phyloP scores from a whole-genome alignment of 345 rosid species.

The Euphorbia tirucalli region DNA sequence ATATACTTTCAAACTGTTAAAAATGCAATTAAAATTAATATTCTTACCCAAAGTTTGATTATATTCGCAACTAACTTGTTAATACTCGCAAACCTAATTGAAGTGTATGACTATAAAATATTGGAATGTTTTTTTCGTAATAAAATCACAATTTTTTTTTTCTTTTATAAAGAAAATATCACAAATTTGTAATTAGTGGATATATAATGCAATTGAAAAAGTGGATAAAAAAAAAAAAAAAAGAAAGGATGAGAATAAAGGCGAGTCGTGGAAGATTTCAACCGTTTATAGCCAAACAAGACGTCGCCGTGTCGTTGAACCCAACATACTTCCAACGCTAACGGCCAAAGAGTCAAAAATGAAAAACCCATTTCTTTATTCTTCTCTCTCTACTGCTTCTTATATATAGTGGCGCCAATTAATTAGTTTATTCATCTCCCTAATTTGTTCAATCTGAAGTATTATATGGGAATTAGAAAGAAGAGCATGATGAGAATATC shows the following conservation, averaged over 20 bases:
- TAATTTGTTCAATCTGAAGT: not conserved
- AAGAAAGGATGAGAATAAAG: not conserved
- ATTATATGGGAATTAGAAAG: not conserved
- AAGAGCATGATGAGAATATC: constrained; percentile 29
- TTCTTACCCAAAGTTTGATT: not conserved
- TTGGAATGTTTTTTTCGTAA: too few species aligned
- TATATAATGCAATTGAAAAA: too few species aligned
- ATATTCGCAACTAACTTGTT: too few species aligned
- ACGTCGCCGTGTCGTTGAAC: constrained; percentile 24
- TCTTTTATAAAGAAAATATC: too few species aligned
- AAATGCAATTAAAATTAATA: too few species aligned
- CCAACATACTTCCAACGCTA: constrained; percentile 24
- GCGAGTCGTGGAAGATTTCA: not conserved
- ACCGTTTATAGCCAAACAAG: constrained; percentile 7
- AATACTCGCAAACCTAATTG: too few species aligned
- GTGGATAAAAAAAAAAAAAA: too few species aligned
- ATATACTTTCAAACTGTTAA: too few species aligned
- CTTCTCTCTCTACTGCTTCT: not conserved
- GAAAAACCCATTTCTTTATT: not conserved
- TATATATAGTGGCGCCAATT: not conserved
- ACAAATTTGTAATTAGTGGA: too few species aligned
- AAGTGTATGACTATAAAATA: too few species aligned
- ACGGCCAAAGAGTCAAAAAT: not conserved
- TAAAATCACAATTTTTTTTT: too few species aligned
- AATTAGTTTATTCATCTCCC: constrained; percentile 1